A percentile compares a stretch with the other conserved stretches of the same genome.
Conservation (phyloP, 2,329 filamentous ascomycete species). For the Phaeoacremonium minimum region DNA sequence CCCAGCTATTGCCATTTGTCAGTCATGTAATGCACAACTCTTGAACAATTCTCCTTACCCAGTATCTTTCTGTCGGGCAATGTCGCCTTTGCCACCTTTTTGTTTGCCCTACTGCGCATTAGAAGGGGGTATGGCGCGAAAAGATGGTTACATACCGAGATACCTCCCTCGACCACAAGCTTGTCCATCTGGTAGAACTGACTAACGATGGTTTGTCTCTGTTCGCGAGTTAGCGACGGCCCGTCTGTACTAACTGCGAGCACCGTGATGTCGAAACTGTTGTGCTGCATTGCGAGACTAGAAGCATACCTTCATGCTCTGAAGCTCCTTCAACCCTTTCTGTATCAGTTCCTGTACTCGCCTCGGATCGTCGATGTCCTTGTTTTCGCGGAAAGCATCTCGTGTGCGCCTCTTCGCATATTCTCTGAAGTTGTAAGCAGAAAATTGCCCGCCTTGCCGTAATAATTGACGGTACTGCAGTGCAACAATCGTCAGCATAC, state of each 20-base stretch:
- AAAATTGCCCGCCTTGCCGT: slow-evolving; percentile 80
- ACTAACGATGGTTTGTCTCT: slow-evolving; percentile 94
- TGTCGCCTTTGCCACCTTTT: slow-evolving; percentile 58
- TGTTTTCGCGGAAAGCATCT: slow-evolving; percentile 85
- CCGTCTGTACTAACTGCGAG: neutral
- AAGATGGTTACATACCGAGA: slow-evolving; percentile 54
- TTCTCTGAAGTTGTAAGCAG: slow-evolving; percentile 95
- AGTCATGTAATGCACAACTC: neutral
- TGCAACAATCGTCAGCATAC: neutral
- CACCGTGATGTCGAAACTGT: too few species aligned
- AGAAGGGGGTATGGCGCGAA: slow-evolving; percentile 4
- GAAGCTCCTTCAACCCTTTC: slow-evolving; percentile 79
- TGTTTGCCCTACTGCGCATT: slow-evolving; percentile 58
- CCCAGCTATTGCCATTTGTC: neutral
- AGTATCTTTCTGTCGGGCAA: slow-evolving; percentile 73
- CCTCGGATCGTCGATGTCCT: slow-evolving; percentile 66
- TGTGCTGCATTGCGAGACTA: too few species aligned
- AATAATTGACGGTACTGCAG: slow-evolving; percentile 84
- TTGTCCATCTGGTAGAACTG: slow-evolving; percentile 91
- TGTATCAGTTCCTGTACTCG: slow-evolving; percentile 85
- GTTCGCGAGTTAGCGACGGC: slow-evolving; percentile 14
- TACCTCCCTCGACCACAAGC: slow-evolving; percentile 86
- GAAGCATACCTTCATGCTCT: slow-evolving; percentile 75
- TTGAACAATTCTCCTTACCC: slow-evolving; percentile 50
- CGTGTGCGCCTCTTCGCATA: slow-evolving; percentile 88